phyloP scores from a whole-genome alignment of 306 rosid species.

The Cajanus cajan region DNA sequence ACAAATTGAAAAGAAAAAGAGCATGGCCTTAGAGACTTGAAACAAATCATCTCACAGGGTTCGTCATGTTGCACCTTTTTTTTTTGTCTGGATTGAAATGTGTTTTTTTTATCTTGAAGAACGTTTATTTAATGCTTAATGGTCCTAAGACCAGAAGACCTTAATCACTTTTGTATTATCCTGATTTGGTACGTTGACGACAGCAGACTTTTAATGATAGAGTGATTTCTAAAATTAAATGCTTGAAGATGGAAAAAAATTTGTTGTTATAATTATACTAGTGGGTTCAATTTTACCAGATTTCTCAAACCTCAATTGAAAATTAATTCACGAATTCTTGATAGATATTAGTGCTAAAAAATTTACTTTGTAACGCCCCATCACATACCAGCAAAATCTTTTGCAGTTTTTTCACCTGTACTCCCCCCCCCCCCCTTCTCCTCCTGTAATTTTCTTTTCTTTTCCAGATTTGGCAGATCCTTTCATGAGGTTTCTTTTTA shows the following conservation, averaged over 20 bases:
- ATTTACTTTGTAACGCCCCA: not conserved
- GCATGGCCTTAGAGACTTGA: not conserved
- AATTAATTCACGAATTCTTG: not conserved
- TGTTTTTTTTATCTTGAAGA: not conserved
- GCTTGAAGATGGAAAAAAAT: not conserved
- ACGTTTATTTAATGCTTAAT: not conserved
- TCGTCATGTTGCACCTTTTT: not conserved
- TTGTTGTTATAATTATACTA: not conserved
- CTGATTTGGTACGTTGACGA: not conserved
- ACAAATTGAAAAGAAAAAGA: constrained; percentile 12
- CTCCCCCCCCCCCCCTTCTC: not conserved
- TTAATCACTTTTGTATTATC: not conserved
- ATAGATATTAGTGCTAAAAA: not conserved
- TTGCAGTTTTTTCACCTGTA: not conserved
- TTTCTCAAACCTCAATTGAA: not conserved
- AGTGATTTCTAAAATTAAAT: not conserved
- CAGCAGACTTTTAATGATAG: not conserved
- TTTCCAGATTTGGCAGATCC: not conserved
- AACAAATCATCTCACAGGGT: constrained; percentile 21
- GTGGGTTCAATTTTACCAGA: not conserved
- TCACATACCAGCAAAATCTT: not conserved
- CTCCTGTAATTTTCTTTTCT: not conserved
- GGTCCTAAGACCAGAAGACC: not conserved
- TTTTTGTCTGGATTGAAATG: not conserved
- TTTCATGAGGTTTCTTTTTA: not conserved